These are phyloP conservation scores for Cicer yamashitae DNA, from an alignment of 306 rosid genomes.

Conservation along the genomic window DNA sequence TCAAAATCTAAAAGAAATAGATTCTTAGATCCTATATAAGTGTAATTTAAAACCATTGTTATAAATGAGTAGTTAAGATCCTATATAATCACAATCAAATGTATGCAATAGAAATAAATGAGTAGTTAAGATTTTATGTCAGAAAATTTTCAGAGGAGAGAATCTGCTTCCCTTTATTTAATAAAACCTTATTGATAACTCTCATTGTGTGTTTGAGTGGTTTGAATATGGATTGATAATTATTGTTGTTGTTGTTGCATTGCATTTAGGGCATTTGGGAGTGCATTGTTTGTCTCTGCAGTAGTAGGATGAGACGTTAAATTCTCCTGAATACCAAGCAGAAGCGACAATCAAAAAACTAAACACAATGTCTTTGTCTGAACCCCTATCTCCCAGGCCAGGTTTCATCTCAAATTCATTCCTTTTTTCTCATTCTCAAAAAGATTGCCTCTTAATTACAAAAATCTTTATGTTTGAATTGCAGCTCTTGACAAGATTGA, in stretches of 20 bases:
- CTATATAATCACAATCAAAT: not conserved
- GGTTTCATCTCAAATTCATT: slow-evolving; percentile 37
- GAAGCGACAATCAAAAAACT: slow-evolving; percentile 35
- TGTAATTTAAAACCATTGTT: not conserved
- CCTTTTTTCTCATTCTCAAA: not conserved
- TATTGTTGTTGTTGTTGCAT: slow-evolving; percentile 32
- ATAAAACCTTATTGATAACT: not conserved
- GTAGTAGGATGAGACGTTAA: slow-evolving; percentile 59
- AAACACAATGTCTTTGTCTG: slow-evolving; percentile 70
- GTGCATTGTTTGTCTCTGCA: slow-evolving; percentile 47
- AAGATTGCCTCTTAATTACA: not conserved
- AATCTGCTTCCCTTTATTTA: not conserved
- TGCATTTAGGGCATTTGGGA: slow-evolving; percentile 60
- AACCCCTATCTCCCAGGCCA: slow-evolving; percentile 47
- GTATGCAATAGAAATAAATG: too few species aligned
- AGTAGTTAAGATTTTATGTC: too few species aligned
- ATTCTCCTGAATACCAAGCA: slow-evolving; percentile 42
- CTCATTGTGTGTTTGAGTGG: not conserved
- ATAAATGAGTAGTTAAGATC: too few species aligned
- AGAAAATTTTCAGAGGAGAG: too few species aligned
- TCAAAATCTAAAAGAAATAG: not conserved
- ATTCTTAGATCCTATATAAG: not conserved
- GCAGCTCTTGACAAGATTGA: slow-evolving; percentile 63
- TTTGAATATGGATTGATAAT: not conserved
- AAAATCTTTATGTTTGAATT: not conserved